Conservation (phyloP, 2,329 filamentous ascomycete genomes). For the Penicillium sp. region DNA sequence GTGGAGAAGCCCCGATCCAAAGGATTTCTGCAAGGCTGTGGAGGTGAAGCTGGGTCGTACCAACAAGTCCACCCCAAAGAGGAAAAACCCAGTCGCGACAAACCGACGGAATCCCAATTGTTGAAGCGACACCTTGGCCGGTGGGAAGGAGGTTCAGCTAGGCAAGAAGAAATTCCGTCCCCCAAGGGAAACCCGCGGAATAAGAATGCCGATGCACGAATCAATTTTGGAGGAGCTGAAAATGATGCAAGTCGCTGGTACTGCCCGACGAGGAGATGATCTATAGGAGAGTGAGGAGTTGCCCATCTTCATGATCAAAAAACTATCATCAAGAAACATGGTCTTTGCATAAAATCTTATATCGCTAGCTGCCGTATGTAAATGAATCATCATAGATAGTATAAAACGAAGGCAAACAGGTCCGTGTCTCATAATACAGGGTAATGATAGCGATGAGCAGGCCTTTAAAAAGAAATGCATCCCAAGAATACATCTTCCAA, state of each 20-base stretch:
- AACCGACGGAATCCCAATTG: too few relatives aligned
- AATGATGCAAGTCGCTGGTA: not conserved
- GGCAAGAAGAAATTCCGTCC: too few relatives aligned
- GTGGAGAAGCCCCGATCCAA: too few relatives aligned
- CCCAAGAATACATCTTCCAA: constrained; percentile 3
- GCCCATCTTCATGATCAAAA: not conserved
- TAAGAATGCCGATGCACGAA: not conserved
- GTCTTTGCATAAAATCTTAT: not conserved
- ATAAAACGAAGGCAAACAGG: constrained; percentile 5
- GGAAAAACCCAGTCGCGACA: too few relatives aligned
- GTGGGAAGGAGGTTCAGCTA: too few relatives aligned
- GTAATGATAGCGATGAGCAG: constrained; percentile 11
- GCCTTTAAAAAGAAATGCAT: constrained; percentile 10
- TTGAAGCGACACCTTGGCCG: too few relatives aligned
- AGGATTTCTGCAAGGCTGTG: too few relatives aligned
- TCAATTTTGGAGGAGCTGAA: not conserved
- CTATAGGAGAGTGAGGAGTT: not conserved
- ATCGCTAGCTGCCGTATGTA: constrained; percentile 3
- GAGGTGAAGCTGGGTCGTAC: too few relatives aligned
- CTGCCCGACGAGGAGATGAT: not conserved
- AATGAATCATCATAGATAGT: constrained; percentile 4
- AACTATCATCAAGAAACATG: not conserved
- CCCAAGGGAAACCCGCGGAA: too few relatives aligned
- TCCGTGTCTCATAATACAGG: constrained; percentile 25
- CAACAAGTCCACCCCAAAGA: too few relatives aligned